Percentiles rank a stretch among this genome's conserved stretches.
These are phyloP conservation scores for Juncus effusus DNA, from an alignment of 176 grass and related monocot species.

Conservation along the genomic window DNA sequence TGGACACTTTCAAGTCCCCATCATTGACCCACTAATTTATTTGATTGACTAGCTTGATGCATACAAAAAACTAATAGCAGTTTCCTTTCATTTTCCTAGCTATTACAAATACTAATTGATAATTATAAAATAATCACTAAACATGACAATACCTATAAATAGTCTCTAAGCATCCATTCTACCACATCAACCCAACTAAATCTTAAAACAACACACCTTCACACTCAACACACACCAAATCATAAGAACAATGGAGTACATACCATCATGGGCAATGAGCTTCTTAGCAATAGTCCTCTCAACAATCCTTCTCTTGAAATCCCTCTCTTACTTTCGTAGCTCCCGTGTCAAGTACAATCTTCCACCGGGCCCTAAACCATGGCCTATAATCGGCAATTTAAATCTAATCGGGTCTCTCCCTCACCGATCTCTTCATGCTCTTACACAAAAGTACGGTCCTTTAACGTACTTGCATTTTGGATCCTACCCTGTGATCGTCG, in stretches of 20 bases:
- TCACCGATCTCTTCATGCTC: constrained; percentile 68
- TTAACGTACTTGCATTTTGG: constrained; percentile 57
- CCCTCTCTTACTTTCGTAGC: constrained; percentile 10
- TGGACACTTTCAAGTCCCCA: too few species aligned
- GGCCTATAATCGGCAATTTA: constrained; percentile 77
- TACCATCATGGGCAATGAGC: constrained; percentile 28
- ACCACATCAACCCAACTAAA: too few species aligned
- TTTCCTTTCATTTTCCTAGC: too few species aligned
- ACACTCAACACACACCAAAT: not conserved
- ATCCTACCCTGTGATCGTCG: constrained; percentile 53
- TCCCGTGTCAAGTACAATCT: constrained; percentile 47
- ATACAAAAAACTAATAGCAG: too few species aligned
- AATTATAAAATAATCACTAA: too few species aligned
- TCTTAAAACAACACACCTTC: not conserved
- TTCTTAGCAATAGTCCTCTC: constrained; percentile 39
- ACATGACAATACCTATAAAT: too few species aligned
- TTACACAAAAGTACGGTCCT: constrained; percentile 46
- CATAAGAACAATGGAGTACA: constrained; percentile 34
- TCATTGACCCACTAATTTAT: too few species aligned
- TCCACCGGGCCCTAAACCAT: constrained; percentile 52
- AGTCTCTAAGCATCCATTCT: too few species aligned
- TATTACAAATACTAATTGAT: too few species aligned
- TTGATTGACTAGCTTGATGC: too few species aligned
- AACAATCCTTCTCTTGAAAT: constrained; percentile 34
- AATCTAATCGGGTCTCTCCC: constrained; percentile 55